Evolutionary conservation across 257 asterid genomes (phyloP), one percentile per base, ranked within the genome.

Genomic region (Petunia secreta): DNA sequence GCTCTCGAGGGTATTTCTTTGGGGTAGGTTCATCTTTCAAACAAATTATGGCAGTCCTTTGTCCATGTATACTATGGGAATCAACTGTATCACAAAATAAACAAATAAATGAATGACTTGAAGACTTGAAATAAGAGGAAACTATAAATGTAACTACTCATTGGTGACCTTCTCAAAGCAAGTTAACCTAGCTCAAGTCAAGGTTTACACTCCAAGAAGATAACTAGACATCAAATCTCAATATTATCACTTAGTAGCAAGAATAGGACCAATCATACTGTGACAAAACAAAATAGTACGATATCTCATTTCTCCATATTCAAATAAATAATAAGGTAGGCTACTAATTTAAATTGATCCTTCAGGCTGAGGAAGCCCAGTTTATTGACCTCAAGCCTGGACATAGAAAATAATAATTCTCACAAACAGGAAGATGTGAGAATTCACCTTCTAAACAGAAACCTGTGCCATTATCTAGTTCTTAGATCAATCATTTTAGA

Each of bases 61-160:
- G 98, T 81, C 98, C 98, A 82, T 87, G 81, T 84, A 89, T 91
- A 88, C 97, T 93, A 84, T 87, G 96, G 48, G 99, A 95, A 80
- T 93, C 95, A 88, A 95, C 97, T 91, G 90, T 74, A 87, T 83
- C 78, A 80, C 82, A 44, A 48, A 58, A 57, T 6, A 75, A 34
- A 77, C 36, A 75, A 57, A 6, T 37, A 54, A 52, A 25, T 71
- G 39, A 63, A 60, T 34, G 8, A 9, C 4, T 59, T 71, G 25
- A 73, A 65, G 11, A 36, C 36, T 34, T 38, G 62, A 73, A 50
- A 73, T 73, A 13, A 73, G 62, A 50, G 77, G 62, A 50, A 60
- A 73, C 13, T 50, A 10, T 10, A 50, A n/a, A 73, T 73, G 62
- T 34, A 73, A 4, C 7, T 50, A n/a, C 62, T 67, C 78, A 73